These are phyloP conservation scores for Auricularia auricula-judae DNA, from an alignment of 768 basidiomycete genomes.

Conservation along the genomic window DNA sequence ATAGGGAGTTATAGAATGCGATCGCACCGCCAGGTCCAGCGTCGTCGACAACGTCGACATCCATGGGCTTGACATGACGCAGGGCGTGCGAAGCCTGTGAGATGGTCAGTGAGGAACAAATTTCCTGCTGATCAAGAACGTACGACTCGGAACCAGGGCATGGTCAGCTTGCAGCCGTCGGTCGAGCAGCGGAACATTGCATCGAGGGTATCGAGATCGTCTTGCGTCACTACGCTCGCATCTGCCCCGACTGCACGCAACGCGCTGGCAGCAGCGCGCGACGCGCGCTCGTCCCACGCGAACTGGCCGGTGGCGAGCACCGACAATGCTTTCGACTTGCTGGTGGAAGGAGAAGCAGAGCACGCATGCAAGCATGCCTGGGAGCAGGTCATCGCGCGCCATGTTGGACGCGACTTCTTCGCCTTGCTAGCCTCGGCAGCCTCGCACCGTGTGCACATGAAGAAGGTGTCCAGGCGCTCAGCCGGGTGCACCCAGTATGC, in stretches of 20 bases:
- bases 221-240: background rate
- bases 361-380: background rate
- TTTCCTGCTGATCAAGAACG: background rate
- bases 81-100: background rate
- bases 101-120: background rate
- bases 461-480: background rate
- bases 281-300: background rate
- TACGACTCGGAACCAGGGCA: background rate
- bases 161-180: background rate
- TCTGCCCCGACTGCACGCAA: background rate
- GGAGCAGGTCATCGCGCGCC: background rate
- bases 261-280: background rate
- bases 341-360: background rate
- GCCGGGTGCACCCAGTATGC: background rate
- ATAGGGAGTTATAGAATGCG: background rate
- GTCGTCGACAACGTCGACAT: background rate
- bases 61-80: background rate
- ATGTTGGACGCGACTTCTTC: background rate
- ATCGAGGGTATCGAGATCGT: background rate
- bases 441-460: background rate
- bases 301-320: background rate
- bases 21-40: background rate
- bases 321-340: background rate
- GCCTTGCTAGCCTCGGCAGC: background rate
- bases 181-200: background rate